Base-by-base conservation (phyloP, 2,329 filamentous ascomycete genomes). In the Pseudocercospora ulei region DNA sequence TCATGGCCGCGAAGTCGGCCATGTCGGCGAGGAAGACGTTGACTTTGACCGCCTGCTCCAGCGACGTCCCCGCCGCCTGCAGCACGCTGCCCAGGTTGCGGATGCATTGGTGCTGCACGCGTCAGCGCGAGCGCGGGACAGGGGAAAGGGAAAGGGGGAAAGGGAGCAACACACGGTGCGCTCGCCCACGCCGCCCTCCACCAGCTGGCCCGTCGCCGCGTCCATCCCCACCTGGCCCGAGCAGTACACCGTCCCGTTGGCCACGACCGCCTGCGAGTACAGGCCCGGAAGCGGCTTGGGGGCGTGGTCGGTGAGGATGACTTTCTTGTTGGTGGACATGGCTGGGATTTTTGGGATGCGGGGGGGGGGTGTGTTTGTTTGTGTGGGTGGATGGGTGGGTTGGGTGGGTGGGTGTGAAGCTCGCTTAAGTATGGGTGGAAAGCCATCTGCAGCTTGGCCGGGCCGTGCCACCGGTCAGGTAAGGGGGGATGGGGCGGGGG, bases 171-270 rank as follows among this genome's bases (percentile, higher is more conserved):
- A 39, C 61, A 75, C 73, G 39, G 68, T 69, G 22, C 69, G 60
- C 39, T 71, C 72, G 46, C 67, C 67, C 38, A 79, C 63, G 36
- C 68, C 68, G 3, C 76, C 76, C 7, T 75, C 67, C 5, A 75
- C 66, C 1, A 80, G 39, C 38, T 70, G 63, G 12, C 61, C 64
- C 0, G 72, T 75, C n/a, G 55, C 57, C 0, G 74, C 69, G 48
- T 78, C 69, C 51, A 75, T 63, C 8, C 72, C 72, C 19, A 82
- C 66, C 45, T 67, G 68, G 14, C 78, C 79, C 1, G 75, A 80
- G 64, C 77, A 80, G 64, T 80, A 82, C n/a, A 83, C 73, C 57
- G 78, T 72, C 51, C 76, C 77, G 53, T 76, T 75, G 58, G 57
- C 56, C 22, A 60, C 43, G 38, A 61, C 55, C 33, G 58, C 58